Evolutionary conservation across 176 grass and related monocot genomes (phyloP), one percentile per base, ranked within the genome.

Genomic region (Melocanna baccifera): DNA sequence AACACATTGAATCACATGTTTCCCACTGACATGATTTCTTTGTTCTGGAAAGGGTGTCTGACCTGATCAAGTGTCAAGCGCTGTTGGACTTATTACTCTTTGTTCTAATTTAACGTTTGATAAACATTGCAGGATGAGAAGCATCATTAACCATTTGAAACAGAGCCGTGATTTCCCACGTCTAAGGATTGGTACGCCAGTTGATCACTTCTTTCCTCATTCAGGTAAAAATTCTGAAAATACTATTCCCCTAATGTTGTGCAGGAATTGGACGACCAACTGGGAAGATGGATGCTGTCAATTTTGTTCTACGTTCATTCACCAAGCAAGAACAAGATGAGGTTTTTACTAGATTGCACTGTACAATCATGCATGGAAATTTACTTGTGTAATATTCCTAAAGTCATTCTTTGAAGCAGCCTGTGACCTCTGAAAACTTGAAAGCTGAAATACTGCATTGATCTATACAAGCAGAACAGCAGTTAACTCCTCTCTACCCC

Each of bases 241-340:
- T 50, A 79, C 52, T 61, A 40, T 56, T 55, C 15, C 20, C 3
- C 2, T 23, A 4, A 46, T 79, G 75, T 69, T 69, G 50, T 69
- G 19, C 62, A 99, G 96, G 96, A 26, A 98, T 98, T 71, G 96
- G 96, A 37, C 72, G 93, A 36, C 96, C 96, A 80, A 89, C 91
- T 16, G 93, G 96, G 80, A 98, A 98, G 72, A 94, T 98, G 96
- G 96, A 96, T 87, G 87, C 93, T 86, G 93, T 89, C 29, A 98
- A 67, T 62, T 98, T 98, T 89, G 96, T 96, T 69, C 82, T 95
- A 28, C 86, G 77, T 10, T 89, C 91, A 53, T 98, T 98, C 73
- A 92, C 77, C 61, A 90, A 88, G 81, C 89, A 98, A 88, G 96
- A 95, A 34, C 89, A 85, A 48, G 89, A 93, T 87, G 95, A 94